phyloP scores from a whole-genome alignment of 179 eudicot genomes.

The Corrigiola litoralis region DNA sequence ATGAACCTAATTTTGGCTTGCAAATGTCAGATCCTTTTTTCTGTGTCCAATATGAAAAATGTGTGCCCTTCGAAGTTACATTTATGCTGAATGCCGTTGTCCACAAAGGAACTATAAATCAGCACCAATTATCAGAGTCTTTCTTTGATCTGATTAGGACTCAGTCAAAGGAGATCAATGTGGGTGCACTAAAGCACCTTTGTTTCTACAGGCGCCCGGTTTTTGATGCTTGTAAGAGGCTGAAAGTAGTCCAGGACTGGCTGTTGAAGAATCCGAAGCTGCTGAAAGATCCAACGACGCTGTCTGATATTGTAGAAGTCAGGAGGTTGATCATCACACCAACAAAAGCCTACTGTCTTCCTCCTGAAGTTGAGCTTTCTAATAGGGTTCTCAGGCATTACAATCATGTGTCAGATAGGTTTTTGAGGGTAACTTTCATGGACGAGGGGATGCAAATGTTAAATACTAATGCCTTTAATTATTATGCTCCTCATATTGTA shows the following conservation, averaged over 20 bases:
- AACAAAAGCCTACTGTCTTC: constrained; percentile 79
- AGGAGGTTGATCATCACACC: constrained; percentile 82
- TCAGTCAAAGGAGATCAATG: constrained; percentile 47
- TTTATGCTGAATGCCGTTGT: constrained; percentile 71
- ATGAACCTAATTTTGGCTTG: constrained; percentile 62
- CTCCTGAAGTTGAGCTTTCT: constrained; percentile 78
- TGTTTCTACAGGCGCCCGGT: constrained; percentile 54
- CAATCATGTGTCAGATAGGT: constrained; percentile 64
- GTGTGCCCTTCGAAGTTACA: constrained; percentile 47
- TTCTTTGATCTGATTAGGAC: constrained; percentile 49
- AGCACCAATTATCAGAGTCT: constrained; percentile 51
- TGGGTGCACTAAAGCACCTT: constrained; percentile 67
- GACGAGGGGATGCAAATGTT: constrained; percentile 82
- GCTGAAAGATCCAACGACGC: constrained; percentile 33
- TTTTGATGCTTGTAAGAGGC: constrained; percentile 50
- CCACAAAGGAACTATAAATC: constrained; percentile 75
- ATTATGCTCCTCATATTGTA: constrained; percentile 55
- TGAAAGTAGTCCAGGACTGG: constrained; percentile 63
- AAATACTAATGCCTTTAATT: constrained; percentile 50
- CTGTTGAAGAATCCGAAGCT: constrained; percentile 62
- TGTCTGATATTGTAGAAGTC: constrained; percentile 59
- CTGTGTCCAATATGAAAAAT: constrained; percentile 47
- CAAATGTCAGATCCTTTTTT: constrained; percentile 54
- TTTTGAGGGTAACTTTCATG: constrained; percentile 85
- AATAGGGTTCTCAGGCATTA: constrained; percentile 79